phyloP scores from a whole-genome alignment of 495 filamentous ascomycete genomes.

The Aspergillus saccharolyticus region DNA sequence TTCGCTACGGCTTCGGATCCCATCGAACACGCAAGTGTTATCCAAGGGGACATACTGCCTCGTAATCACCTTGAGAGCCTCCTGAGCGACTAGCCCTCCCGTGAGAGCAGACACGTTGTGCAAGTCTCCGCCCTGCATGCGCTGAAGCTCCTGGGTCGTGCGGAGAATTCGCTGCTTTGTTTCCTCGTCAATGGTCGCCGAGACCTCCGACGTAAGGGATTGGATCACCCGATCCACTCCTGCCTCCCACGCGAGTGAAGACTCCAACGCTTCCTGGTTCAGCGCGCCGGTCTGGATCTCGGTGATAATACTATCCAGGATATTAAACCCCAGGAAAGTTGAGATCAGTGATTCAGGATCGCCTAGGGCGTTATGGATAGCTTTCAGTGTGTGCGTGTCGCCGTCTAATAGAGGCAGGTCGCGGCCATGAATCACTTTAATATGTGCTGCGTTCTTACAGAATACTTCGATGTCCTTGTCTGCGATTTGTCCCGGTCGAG shows the following conservation, averaged over 20 bases:
- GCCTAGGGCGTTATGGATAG: slow-evolving; percentile 28
- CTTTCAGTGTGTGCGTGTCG: slow-evolving; percentile 28
- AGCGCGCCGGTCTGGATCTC: slow-evolving; percentile 31
- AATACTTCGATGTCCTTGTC: slow-evolving; percentile 84
- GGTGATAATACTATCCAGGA: slow-evolving; percentile 51
- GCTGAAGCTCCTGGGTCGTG: slow-evolving; percentile 60
- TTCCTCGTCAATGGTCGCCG: slow-evolving; percentile 36
- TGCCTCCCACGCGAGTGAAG: slow-evolving; percentile 32
- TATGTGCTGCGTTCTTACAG: slow-evolving; percentile 91
- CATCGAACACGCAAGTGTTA: slow-evolving; percentile 91
- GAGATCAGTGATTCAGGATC: slow-evolving; percentile 62
- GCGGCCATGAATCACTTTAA: slow-evolving; percentile 74
- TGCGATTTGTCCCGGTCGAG: slow-evolving; percentile 46
- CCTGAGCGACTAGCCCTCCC: slow-evolving; percentile 90
- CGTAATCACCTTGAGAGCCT: slow-evolving; percentile 93
- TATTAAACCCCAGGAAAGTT: slow-evolving; percentile 69
- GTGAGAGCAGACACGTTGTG: slow-evolving; percentile 91
- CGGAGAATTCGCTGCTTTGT: slow-evolving; percentile 41
- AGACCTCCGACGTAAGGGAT: slow-evolving; percentile 44
- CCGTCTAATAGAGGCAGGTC: slow-evolving; percentile 44
- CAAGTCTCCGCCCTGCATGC: slow-evolving; percentile 79
- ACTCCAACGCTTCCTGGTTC: slow-evolving; percentile 24
- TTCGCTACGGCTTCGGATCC: slow-evolving; percentile 71
- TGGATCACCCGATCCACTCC: slow-evolving; percentile 41
- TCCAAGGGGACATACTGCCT: slow-evolving; percentile 95